Evolutionary conservation across 257 asterid species (phyloP), one percentile per base, ranked within the genome.

Genomic region (Ilex asprella): DNA sequence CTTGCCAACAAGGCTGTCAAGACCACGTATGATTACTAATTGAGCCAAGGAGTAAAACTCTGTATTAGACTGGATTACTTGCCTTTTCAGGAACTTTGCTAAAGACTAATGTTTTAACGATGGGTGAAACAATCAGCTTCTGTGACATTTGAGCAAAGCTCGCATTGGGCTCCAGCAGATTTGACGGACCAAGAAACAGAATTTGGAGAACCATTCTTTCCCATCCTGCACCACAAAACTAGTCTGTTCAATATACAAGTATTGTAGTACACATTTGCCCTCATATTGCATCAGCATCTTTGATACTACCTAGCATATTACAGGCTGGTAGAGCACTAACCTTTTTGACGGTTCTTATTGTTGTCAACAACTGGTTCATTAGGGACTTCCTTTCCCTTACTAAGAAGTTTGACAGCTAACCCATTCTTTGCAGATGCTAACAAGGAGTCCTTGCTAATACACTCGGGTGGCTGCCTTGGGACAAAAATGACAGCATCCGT

Each of bases 191-290:
- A 14, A 92, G 96, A 75, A 92, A 92, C 81, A 92, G 74, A 66
- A 92, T 92, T 74, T 92, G 99, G 66, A 92, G 95, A 73, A 92
- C 99, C 97, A 92, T 92, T 82, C 99, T 85, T 70, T 92, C 96
- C 97, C 97, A 92, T 58, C 97, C 99, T 92, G 79, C 47, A 71
- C 30, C 59, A 60, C 60, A 56, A 68, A 39, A 16, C 53, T 66
- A 62, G 30, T 1, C 43, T 47, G 12, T 49, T 46, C 58, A 69
- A 54, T 43, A 49, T 56, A 32, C 66, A 30, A n/a, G 30, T 54
- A 39, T 46, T 46, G 52, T 12, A 10, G 61, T 31, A 9, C 55
- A 44, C 41, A 58, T 16, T 44, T 41, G 43, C 63, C 55, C 49
- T 58, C 55, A 11, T 41, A 27, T 56, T 44, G 46, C 59, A 69